Evolutionary conservation across 2,329 filamentous ascomycete genomes (phyloP).

Genomic region (Parastagonospora nodorum): DNA sequence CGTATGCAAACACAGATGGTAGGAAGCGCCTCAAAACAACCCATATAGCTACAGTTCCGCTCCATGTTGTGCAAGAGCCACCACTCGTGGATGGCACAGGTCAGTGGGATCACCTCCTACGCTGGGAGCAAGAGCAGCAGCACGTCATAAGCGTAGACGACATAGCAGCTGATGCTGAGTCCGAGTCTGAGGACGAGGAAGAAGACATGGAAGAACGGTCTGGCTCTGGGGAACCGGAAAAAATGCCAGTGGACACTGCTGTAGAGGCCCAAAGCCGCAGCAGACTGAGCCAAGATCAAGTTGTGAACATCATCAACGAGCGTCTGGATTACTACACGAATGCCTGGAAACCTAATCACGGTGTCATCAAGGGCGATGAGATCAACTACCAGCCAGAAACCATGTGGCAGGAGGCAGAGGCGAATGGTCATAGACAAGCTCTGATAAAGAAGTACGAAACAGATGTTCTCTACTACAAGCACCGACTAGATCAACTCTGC

Average conservation of each 20-base stretch:
- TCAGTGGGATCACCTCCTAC: constrained; percentile 38
- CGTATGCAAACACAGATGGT: background rate
- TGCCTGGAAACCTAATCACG: constrained; percentile 27
- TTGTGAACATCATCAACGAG: constrained; percentile 34
- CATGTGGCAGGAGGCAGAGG: constrained; percentile 30
- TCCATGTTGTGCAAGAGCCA: background rate
- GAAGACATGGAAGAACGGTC: constrained; percentile 15
- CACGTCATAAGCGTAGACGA: background rate
- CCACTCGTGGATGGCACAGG: background rate
- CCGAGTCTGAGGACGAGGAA: constrained; percentile 10
- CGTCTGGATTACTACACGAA: constrained; percentile 23
- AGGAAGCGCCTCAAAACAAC: constrained; percentile 12
- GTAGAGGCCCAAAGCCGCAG: constrained; percentile 1
- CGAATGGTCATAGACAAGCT: constrained; percentile 9
- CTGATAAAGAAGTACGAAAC: constrained; percentile 16
- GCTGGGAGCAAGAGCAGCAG: constrained; percentile 12
- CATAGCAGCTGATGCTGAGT: constrained; percentile 6
- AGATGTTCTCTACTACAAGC: constrained; percentile 18
- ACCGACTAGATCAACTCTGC: constrained; percentile 23
- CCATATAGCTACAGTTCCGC: background rate
- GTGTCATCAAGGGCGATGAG: constrained; percentile 5
- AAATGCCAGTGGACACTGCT: constrained; percentile 1
- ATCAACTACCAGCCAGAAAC: constrained; percentile 15
- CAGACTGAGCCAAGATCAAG: constrained; percentile 18
- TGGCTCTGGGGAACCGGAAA: background rate